These are phyloP conservation scores for Salix suchowensis DNA, from an alignment of 345 rosid species.

Conservation along the genomic window DNA sequence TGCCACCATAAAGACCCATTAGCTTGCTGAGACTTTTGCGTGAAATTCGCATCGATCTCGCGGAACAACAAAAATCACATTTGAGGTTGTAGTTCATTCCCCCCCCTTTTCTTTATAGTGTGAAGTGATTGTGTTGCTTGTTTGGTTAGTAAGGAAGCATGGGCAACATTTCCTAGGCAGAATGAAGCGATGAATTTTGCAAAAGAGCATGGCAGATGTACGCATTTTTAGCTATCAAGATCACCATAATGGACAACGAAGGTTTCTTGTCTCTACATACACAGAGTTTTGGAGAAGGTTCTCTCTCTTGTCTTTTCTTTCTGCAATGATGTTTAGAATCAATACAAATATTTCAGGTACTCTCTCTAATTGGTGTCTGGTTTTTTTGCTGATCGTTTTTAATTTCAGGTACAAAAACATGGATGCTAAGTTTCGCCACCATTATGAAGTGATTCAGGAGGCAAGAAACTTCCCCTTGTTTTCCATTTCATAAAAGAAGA, in stretches of 20 bases:
- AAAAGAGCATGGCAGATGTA: constrained; percentile 45
- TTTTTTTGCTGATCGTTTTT: background rate
- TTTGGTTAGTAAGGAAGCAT: constrained; percentile 55
- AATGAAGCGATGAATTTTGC: constrained; percentile 86
- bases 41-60: constrained; percentile 80
- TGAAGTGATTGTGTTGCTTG: constrained; percentile 11
- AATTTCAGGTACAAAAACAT: constrained; percentile 63
- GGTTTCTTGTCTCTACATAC: constrained; percentile 79
- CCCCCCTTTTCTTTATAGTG: background rate
- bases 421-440: constrained; percentile 82
- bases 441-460: constrained; percentile 98
- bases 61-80: constrained; percentile 48
- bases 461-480: constrained; percentile 29
- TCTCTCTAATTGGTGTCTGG: background rate
- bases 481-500: background rate
- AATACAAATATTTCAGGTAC: background rate
- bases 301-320: background rate
- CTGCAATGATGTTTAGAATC: background rate
- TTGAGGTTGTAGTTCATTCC: constrained; percentile 38
- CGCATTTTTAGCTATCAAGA: constrained; percentile 82
- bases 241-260: constrained; percentile 71
- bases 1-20: constrained; percentile 85
- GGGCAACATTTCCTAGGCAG: constrained; percentile 96
- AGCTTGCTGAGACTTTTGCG: constrained; percentile 71
- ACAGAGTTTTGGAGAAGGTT: constrained; percentile 88